Conservation (phyloP, 345 rosid species). For the Aquilaria sinensis region DNA sequence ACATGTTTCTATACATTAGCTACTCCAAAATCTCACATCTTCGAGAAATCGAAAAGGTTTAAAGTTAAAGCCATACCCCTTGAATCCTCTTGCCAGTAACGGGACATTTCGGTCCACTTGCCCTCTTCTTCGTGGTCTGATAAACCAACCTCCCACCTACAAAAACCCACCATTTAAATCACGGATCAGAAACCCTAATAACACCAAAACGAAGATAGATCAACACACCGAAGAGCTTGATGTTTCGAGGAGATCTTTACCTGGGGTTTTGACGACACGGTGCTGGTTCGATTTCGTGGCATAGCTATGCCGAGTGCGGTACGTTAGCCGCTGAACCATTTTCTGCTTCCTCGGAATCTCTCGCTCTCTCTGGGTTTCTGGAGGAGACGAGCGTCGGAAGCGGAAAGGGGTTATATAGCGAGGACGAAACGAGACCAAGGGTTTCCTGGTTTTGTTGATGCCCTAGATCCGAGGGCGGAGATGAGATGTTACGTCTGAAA, state of each 20-base stretch:
- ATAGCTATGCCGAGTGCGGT: constrained; percentile 86
- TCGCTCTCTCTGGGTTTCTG: constrained; percentile 24
- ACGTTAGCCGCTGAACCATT: constrained; percentile 95
- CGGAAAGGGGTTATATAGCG: background rate
- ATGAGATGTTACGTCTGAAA: background rate
- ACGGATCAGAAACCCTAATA: background rate
- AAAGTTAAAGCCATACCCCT: constrained; percentile 46
- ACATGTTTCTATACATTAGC: background rate
- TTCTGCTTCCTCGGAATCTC: constrained; percentile 15
- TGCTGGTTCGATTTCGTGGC: constrained; percentile 97
- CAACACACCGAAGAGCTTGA: background rate
- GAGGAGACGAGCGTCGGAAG: constrained; percentile 17
- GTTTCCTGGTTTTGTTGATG: background rate
- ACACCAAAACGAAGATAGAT: constrained; percentile 7
- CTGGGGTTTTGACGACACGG: constrained; percentile 88
- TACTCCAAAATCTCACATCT: background rate
- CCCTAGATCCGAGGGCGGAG: constrained; percentile 48
- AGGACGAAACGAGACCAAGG: constrained; percentile 2
- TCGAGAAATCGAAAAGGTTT: background rate
- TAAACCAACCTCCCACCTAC: constrained; percentile 88
- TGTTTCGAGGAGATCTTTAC: constrained; percentile 18
- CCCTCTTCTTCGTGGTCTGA: constrained; percentile 81
- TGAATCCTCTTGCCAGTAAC: constrained; percentile 92
- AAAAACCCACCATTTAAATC: background rate
- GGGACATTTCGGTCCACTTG: constrained; percentile 86